phyloP scores from a whole-genome alignment of 23 red algal species.

The Cyanidiococcus yangmingshanensis region DNA sequence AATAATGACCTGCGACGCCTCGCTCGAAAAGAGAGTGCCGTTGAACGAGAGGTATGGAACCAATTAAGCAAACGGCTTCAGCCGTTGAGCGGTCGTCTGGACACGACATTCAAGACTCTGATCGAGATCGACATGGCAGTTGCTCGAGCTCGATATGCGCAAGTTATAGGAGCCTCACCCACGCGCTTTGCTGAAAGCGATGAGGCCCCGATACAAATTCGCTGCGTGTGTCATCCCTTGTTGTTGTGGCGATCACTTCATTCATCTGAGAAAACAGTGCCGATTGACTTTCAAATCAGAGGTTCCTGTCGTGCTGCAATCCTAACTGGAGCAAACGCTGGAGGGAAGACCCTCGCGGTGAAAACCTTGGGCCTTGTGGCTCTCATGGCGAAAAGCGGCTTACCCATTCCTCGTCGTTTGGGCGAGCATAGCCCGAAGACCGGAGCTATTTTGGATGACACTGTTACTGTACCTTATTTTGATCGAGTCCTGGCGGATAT shows the following conservation, averaged over 20 bases:
- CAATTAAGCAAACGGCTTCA: slow-evolving; percentile 33
- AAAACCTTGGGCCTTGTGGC: slow-evolving; percentile 72
- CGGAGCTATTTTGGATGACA: neutral
- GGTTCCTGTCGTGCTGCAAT: slow-evolving; percentile 40
- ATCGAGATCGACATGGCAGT: slow-evolving; percentile 43
- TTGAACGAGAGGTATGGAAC: slow-evolving; percentile 34
- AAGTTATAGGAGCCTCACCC: slow-evolving; percentile 37
- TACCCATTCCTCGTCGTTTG: slow-evolving; percentile 38
- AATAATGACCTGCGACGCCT: slow-evolving; percentile 47
- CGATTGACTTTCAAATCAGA: slow-evolving; percentile 45
- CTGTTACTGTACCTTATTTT: slow-evolving; percentile 56
- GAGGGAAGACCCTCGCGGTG: slow-evolving; percentile 79
- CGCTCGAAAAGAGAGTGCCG: slow-evolving; percentile 40
- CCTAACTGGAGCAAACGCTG: slow-evolving; percentile 85
- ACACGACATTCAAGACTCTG: slow-evolving; percentile 24
- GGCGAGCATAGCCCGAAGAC: neutral
- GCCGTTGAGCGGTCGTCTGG: slow-evolving; percentile 27
- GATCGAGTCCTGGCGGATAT: slow-evolving; percentile 81
- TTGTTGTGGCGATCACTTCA: slow-evolving; percentile 46
- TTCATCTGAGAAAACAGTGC: slow-evolving; percentile 33
- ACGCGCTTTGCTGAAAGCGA: slow-evolving; percentile 28
- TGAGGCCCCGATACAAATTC: slow-evolving; percentile 26
- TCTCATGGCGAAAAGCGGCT: slow-evolving; percentile 79
- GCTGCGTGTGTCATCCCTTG: slow-evolving; percentile 60
- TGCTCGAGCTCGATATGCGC: slow-evolving; percentile 44